Conservation (phyloP, 2,329 filamentous ascomycete species). For the Fusarium sp. region DNA sequence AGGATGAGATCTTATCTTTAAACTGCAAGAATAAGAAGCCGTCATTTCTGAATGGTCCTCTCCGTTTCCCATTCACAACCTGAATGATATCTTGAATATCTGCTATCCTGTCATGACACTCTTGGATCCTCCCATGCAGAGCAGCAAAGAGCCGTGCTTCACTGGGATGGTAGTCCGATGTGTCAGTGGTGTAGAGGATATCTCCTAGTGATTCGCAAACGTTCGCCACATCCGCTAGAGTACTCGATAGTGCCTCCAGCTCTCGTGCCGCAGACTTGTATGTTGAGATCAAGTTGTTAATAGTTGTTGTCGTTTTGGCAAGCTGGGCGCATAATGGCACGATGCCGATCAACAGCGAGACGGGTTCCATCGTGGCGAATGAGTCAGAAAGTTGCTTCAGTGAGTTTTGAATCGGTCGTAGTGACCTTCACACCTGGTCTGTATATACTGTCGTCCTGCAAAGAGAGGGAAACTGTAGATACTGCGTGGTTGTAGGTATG, state of each 20-base stretch:
- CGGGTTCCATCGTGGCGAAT: neutral
- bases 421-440: too few relatives aligned
- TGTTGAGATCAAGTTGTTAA: conserved; percentile 6
- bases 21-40: conserved; percentile 3
- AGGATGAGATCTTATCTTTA: neutral
- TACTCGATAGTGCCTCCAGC: neutral
- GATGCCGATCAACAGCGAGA: neutral
- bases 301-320: neutral
- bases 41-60: neutral
- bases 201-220: neutral
- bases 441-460: neutral
- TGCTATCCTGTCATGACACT: neutral
- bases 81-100: neutral
- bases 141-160: neutral
- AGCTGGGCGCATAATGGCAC: conserved; percentile 18
- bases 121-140: neutral
- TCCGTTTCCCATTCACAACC: neutral
- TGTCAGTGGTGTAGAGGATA: neutral
- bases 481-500: neutral
- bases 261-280: conserved; percentile 23
- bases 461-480: neutral
- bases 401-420: too few relatives aligned
- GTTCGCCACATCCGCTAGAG: conserved; percentile 1
- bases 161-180: neutral
- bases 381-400: neutral